phyloP scores from a whole-genome alignment of 176 grass and related monocot species.

The Eragrostis curvula region DNA sequence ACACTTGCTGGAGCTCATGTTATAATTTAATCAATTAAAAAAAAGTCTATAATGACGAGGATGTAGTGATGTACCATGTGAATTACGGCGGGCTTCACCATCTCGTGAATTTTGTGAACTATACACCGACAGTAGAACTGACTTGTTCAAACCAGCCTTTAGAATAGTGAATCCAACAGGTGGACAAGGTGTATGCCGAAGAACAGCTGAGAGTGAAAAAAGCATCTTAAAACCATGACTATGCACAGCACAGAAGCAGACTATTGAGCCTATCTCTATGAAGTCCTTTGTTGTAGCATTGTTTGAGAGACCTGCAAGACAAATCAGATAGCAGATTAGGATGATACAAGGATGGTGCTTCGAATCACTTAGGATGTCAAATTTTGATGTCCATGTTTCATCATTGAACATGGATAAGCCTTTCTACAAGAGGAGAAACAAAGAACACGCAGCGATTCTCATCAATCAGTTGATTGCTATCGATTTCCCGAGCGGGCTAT shows the following conservation, averaged over 20 bases:
- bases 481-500: neutral
- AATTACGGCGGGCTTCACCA: conserved; percentile 50
- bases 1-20: neutral
- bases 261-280: conserved; percentile 78
- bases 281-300: conserved; percentile 75
- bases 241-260: conserved; percentile 95
- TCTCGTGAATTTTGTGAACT: conserved; percentile 63
- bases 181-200: conserved; percentile 86
- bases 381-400: conserved; percentile 7
- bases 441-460: neutral
- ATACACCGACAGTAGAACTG: conserved; percentile 93
- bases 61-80: conserved; percentile 65
- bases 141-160: conserved; percentile 94
- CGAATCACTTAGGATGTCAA: conserved; percentile 2
- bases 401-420: neutral
- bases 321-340: conserved; percentile 26
- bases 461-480: neutral
- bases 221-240: conserved; percentile 99
- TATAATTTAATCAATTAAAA: conserved; percentile 32
- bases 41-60: neutral
- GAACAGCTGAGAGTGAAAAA: conserved; percentile 81
- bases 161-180: conserved; percentile 94
- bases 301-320: conserved; percentile 67
- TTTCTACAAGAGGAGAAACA: conserved; percentile 23
- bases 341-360: conserved; percentile 5